These are phyloP conservation scores for Fusarium sp. DNA, from an alignment of 2,329 filamentous ascomycete species.

Conservation along the genomic window DNA sequence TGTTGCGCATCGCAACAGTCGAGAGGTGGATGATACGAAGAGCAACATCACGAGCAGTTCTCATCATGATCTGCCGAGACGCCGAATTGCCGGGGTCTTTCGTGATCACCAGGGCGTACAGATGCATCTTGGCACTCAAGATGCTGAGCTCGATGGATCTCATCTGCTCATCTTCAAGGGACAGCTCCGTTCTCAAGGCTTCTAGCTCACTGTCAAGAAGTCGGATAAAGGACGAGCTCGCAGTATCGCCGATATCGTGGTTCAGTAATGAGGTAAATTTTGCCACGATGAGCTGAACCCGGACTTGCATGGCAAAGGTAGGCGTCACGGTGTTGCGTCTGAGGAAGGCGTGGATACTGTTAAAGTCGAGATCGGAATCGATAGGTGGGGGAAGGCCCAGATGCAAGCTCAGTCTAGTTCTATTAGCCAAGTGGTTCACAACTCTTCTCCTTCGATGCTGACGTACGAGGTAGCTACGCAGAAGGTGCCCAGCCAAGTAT, in stretches of 20 bases:
- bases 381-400: slow-evolving; percentile 30
- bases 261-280: slow-evolving; percentile 35
- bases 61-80: slow-evolving; percentile 26
- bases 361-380: slow-evolving; percentile 31
- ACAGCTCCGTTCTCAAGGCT: slow-evolving; percentile 15
- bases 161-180: neutral
- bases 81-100: slow-evolving; percentile 19
- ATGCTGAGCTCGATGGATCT: slow-evolving; percentile 29
- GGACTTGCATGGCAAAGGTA: slow-evolving; percentile 20
- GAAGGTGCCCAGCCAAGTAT: slow-evolving; percentile 37
- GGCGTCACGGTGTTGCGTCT: slow-evolving; percentile 21
- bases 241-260: slow-evolving; percentile 26
- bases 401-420: slow-evolving; percentile 29
- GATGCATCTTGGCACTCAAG: slow-evolving; percentile 29
- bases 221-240: slow-evolving; percentile 29
- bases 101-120: slow-evolving; percentile 31
- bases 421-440: neutral
- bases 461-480: slow-evolving; percentile 35
- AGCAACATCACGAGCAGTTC: slow-evolving; percentile 21
- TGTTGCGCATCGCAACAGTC: slow-evolving; percentile 3
- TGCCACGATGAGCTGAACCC: slow-evolving; percentile 30
- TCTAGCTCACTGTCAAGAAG: slow-evolving; percentile 36
- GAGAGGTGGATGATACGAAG: slow-evolving; percentile 31
- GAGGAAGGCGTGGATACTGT: slow-evolving; percentile 26
- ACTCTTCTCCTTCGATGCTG: accelerated